Evolutionary conservation across 192 early-diverging fungal species (phyloP).

Genomic region (Coemansia sp.): DNA sequence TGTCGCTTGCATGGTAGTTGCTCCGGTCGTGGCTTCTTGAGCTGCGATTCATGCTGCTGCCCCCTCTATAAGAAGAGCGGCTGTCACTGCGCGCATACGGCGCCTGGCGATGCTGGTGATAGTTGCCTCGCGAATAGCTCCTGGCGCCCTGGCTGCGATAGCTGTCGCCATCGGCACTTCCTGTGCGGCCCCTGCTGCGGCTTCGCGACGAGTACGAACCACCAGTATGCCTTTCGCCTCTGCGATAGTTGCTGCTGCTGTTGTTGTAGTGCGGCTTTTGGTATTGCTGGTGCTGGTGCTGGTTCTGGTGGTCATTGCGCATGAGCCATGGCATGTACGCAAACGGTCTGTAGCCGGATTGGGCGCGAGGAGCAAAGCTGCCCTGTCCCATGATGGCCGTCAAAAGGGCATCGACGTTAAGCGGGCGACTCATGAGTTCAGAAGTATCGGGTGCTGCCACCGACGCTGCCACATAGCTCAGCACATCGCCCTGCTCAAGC

Average conservation of each 20-base stretch:
- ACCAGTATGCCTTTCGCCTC: constrained; percentile 8
- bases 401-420: constrained; percentile 32
- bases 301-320: constrained; percentile 14
- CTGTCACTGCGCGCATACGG: constrained; percentile 34
- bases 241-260: constrained; percentile 2
- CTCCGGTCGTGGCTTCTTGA: background rate
- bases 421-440: constrained; percentile 15
- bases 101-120: constrained; percentile 23
- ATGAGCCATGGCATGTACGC: constrained; percentile 37
- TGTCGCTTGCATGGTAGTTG: background rate
- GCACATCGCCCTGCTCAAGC: constrained; percentile 45
- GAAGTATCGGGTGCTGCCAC: constrained; percentile 26
- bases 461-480: constrained; percentile 42
- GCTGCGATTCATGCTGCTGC: background rate
- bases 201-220: constrained; percentile 17
- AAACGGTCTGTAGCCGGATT: constrained; percentile 42
- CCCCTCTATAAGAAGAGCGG: background rate
- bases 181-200: constrained; percentile 28
- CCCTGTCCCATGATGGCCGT: constrained; percentile 18
- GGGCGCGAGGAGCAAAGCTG: background rate
- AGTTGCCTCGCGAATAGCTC: constrained; percentile 17
- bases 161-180: constrained; percentile 19
- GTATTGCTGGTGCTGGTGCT: background rate
- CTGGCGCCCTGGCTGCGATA: constrained; percentile 14
- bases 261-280: background rate